Evolutionary conservation across 1,284 basidiomycete genomes (phyloP).

Genomic region (Peniophora sp.): DNA sequence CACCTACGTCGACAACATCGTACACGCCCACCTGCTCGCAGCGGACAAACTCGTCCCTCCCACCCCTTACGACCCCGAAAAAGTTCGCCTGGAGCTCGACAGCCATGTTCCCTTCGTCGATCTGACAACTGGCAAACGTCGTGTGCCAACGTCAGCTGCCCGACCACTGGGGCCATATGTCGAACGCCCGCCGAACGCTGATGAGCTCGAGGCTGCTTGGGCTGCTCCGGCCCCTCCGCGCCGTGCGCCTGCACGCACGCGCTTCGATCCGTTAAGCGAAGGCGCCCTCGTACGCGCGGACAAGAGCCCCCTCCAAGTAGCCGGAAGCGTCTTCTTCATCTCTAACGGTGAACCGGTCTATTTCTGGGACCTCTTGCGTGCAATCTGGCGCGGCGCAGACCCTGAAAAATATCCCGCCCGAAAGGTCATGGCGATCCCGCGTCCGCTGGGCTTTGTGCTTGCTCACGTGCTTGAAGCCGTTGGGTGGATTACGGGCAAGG

Average conservation of each 20-base stretch:
- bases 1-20: constrained; percentile 97
- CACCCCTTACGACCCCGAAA: constrained; percentile 33
- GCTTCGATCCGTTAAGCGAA: constrained; percentile 67
- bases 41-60: constrained; percentile 70
- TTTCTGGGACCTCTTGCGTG: constrained; percentile 93
- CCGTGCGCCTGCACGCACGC: constrained; percentile 65
- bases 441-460: constrained; percentile 58
- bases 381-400: constrained; percentile 65
- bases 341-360: constrained; percentile 95
- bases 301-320: constrained; percentile 55
- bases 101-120: constrained; percentile 57
- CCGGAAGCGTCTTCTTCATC: constrained; percentile 95
- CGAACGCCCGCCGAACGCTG: constrained; percentile 49
- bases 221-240: constrained; percentile 36
- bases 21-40: constrained; percentile 91
- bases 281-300: constrained; percentile 42
- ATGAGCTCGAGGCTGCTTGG: constrained; percentile 55
- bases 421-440: constrained; percentile 49
- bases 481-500: constrained; percentile 70
- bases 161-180: constrained; percentile 78
- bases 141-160: constrained; percentile 71
- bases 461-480: constrained; percentile 72
- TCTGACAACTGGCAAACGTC: constrained; percentile 50
- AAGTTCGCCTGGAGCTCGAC: constrained; percentile 30
- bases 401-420: constrained; percentile 31